Conservation (phyloP, 805 yeast genomes). For the Barnettozyma sp. region DNA sequence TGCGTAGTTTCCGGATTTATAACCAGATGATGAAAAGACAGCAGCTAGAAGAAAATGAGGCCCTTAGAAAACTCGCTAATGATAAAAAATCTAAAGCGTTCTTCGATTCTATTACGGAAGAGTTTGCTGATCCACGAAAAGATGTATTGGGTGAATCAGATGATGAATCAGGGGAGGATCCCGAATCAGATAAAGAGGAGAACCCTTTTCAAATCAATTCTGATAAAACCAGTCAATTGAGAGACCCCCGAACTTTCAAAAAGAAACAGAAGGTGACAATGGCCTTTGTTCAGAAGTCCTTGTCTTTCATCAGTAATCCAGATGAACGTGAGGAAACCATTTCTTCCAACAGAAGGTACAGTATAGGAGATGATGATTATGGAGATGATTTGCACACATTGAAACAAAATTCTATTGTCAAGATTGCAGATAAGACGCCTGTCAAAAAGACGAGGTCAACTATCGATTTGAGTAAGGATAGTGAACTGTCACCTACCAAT, state of each 20-base stretch:
- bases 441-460: conserved; percentile 12
- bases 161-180: conserved; percentile 23
- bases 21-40: conserved; percentile 26
- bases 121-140: conserved; percentile 27
- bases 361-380: conserved; percentile 27
- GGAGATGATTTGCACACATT: conserved; percentile 39
- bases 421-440: conserved; percentile 27
- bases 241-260: conserved; percentile 19
- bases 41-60: conserved; percentile 45
- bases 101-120: conserved; percentile 55
- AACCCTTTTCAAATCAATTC: conserved; percentile 25
- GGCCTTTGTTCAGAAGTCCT: conserved; percentile 47
- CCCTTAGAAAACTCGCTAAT: conserved; percentile 40
- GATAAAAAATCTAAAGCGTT: conserved; percentile 60
- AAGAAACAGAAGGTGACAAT: conserved; percentile 38
- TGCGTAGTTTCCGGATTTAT: conserved; percentile 24
- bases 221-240: conserved; percentile 16
- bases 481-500: conserved; percentile 19
- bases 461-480: conserved; percentile 16
- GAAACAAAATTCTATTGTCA: conserved; percentile 36
- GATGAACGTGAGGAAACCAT: conserved; percentile 19
- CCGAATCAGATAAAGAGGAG: conserved; percentile 24
- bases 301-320: conserved; percentile 42
- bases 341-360: conserved; percentile 24
- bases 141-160: conserved; percentile 28